phyloP scores from a whole-genome alignment of 1,284 basidiomycete genomes.

The Ustilago cynodontis region DNA sequence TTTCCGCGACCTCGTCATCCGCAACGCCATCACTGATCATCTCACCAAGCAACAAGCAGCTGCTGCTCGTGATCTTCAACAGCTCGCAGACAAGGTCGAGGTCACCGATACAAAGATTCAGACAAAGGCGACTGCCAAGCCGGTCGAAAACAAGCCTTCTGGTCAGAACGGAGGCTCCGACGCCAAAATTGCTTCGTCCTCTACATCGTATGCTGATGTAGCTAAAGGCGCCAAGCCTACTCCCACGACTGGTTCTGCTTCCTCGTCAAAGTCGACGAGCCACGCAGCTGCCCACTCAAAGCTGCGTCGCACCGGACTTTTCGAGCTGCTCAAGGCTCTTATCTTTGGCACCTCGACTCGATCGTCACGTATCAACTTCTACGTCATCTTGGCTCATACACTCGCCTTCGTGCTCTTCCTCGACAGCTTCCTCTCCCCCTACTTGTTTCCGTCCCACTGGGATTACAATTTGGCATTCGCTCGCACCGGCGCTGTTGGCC shows the following conservation, averaged over 20 bases:
- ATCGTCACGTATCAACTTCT: conserved; percentile 52
- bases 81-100: conserved; percentile 49
- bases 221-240: conserved; percentile 31
- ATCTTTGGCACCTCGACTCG: conserved; percentile 58
- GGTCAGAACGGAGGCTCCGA: conserved; percentile 19
- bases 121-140: conserved; percentile 31
- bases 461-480: conserved; percentile 65
- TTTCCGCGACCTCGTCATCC: conserved; percentile 46
- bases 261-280: neutral
- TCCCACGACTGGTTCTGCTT: neutral
- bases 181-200: conserved; percentile 13
- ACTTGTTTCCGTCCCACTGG: conserved; percentile 67
- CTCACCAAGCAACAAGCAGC: conserved; percentile 14
- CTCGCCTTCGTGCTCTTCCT: conserved; percentile 61
- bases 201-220: conserved; percentile 38
- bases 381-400: conserved; percentile 55
- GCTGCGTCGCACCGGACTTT: conserved; percentile 16
- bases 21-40: conserved; percentile 33
- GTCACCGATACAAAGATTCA: conserved; percentile 41
- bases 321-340: conserved; percentile 43
- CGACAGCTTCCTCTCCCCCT: conserved; percentile 65
- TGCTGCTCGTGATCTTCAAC: conserved; percentile 44
- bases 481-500: conserved; percentile 62
- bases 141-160: conserved; percentile 34
- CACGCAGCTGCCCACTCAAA: conserved; percentile 11